Evolutionary conservation across 768 basidiomycete genomes (phyloP), one percentile per base, ranked within the genome.

Genomic region (Tremella fuciformis): DNA sequence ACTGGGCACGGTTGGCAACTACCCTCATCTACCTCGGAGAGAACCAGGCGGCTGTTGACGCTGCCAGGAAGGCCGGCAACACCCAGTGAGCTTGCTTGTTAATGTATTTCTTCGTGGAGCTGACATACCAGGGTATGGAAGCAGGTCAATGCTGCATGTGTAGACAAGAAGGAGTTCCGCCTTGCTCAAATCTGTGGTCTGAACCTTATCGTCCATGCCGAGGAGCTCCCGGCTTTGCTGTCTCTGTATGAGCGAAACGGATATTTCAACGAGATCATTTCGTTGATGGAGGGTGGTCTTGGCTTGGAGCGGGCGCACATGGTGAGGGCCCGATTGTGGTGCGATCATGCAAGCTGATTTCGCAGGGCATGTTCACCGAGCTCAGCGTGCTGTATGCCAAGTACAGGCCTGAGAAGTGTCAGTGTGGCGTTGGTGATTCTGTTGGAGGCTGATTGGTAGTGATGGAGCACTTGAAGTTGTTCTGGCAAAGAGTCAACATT

Each of bases 131-230:
- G 89, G 79, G 96, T 98, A n/a, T 99, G 96, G 96, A 98, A 97
- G 79, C 96, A 98, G 76, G 96, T 99, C 51, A 94, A 98, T 66
- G 88, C 91, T 21, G 96, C 96, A 40, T 99, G 96, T 79, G 87
- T 99, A 57, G 94, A 96, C 80, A 98, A 98, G 81, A 80, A 83
- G 55, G 96, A 99, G 76, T 98, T 98, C 85, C 88, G 92, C 59
- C 77, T 98, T 77, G 94, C 96, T 34, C 93, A 98, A 83, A 98
- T 99, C 71, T 98, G 94, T 75, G 96, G 93, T 83, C 85, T 98
- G 64, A 89, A 99, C 76, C 88, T 99, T 71, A 86, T 99, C 62
- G 96, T 69, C 13, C 73, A 73, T 56, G 72, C 73, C 18, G 71
- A 73, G 61, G 62, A 66, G 52, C 59, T 75, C 3, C 83, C 62